A percentile compares a stretch with the other conserved stretches of the same genome.
Conservation (phyloP, 176 grass and related monocot genomes). For the Carex myosuroides region DNA sequence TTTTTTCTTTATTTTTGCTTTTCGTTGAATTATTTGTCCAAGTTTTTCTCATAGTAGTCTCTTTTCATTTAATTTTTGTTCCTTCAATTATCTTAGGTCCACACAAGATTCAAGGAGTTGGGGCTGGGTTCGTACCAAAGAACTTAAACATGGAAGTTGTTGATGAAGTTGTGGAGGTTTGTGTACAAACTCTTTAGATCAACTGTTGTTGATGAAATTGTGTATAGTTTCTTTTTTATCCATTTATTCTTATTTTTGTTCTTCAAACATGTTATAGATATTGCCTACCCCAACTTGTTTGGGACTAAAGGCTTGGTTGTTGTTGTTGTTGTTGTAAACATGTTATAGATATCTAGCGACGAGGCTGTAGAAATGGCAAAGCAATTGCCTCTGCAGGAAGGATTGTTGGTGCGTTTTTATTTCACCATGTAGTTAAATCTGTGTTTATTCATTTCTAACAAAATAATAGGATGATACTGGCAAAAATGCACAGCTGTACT, state of each 20-base stretch:
- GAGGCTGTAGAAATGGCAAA: constrained; percentile 93
- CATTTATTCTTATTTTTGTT: constrained; percentile 15
- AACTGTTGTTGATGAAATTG: background rate
- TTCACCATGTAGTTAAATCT: background rate
- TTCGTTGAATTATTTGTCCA: background rate
- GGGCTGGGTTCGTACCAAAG: constrained; percentile 81
- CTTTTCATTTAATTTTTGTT: background rate
- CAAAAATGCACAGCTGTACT: background rate
- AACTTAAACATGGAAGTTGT: constrained; percentile 75
- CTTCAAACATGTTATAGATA: background rate
- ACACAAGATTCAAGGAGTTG: constrained; percentile 97
- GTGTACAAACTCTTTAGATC: background rate
- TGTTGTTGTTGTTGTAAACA: background rate
- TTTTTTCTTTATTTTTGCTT: background rate
- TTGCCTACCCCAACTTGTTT: too few relatives aligned
- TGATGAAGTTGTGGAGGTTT: constrained; percentile 80
- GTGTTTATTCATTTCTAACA: constrained; percentile 1
- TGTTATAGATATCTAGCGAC: constrained; percentile 75
- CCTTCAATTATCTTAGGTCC: constrained; percentile 47
- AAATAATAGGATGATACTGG: background rate
- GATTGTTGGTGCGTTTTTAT: constrained; percentile 64
- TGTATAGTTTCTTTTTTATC: background rate
- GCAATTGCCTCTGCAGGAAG: constrained; percentile 91
- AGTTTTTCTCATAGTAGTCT: background rate
- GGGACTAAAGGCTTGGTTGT: too few relatives aligned